Evolutionary conservation across 768 basidiomycete species (phyloP), one percentile per base, ranked within the genome.

Genomic region (Sporobolomyces pararoseus): DNA sequence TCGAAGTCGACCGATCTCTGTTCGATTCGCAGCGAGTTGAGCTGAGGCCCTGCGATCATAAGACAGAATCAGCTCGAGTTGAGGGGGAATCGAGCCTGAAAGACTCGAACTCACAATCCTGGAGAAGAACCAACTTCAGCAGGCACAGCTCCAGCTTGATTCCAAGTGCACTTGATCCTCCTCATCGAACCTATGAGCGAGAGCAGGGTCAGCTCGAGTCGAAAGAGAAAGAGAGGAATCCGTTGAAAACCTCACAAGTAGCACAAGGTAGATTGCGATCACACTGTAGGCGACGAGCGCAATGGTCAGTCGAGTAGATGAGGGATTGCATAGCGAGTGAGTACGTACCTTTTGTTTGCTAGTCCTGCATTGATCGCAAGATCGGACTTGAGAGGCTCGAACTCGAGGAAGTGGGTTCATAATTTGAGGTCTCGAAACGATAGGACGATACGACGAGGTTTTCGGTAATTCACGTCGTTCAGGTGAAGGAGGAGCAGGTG

Each of bases 351-450:
- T 44, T 46, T 59, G 58, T 25, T 59, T 59, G 39, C 42, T 46
- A 7, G 42, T 59, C 23, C 58, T 39, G 32, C 58, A 59, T 46
- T 59, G 58, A 32, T 59, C 58, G 27, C 58, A 59, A 29, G 58
- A 59, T 16, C 58, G n/a, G 2, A 59, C 58, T 29, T 16, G 4
- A n/a, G 58, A 46, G 3, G 25, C 42, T 27, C 39, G n/a, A 44
- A 6, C 17, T 19, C 37, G 31, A 16, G 13, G 29, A 31, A 21
- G 4, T 7, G 31, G n/a, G 7, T 16, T 52, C 4, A 13, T 7
- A 34, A 52, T n/a, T n/a, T 12, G 21, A 27, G 49, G 12, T 21
- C 49, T 12, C 10, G 49, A 50, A 10, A 27, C 49, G 49, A 50
- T 9, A 23, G 49, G 49, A n/a, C 49, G 49, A 27, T 50, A 50